Conservation (phyloP, 2,329 filamentous ascomycete species). For the Chlorencoelia australis region DNA sequence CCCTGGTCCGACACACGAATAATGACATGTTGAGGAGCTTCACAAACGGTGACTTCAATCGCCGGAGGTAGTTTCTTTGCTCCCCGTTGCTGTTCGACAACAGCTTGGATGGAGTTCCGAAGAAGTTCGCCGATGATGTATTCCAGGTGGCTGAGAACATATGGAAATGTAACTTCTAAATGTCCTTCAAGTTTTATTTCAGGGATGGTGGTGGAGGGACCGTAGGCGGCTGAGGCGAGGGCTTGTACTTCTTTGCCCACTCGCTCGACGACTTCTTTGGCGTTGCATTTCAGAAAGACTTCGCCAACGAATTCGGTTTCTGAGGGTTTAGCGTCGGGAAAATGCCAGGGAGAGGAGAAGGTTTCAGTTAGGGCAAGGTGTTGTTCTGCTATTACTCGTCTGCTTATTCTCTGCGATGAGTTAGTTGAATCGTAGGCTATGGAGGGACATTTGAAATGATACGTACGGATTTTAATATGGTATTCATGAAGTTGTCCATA, state of each 20-base stretch:
- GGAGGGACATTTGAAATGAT: neutral
- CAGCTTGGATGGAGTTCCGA: constrained; percentile 87
- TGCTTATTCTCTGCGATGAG: constrained; percentile 65
- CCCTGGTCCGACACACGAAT: constrained; percentile 93
- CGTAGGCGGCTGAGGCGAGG: constrained; percentile 67
- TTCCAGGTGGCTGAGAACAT: constrained; percentile 90
- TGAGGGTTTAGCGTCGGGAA: constrained; percentile 51
- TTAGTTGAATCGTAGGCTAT: neutral
- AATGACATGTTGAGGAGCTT: constrained; percentile 89
- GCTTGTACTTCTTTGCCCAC: constrained; percentile 69
- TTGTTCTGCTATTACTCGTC: constrained; percentile 93
- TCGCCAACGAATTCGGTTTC: constrained; percentile 85
- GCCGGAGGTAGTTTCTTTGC: constrained; percentile 49
- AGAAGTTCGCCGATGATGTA: constrained; percentile 95
- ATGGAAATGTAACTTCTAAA: constrained; percentile 83
- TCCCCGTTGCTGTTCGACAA: constrained; percentile 62
- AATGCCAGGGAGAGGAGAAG: constrained; percentile 84
- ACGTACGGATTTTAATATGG: constrained; percentile 64
- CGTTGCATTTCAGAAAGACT: constrained; percentile 87
- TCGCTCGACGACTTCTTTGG: constrained; percentile 75
- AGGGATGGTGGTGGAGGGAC: constrained; percentile 60
- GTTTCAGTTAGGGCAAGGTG: constrained; percentile 92
- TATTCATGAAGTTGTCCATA: constrained; percentile 92
- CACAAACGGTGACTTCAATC: constrained; percentile 90
- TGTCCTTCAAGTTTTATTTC: constrained; percentile 79